Conservation (phyloP, 495 filamentous ascomycete species). For the Pseudomonodictys pantanalensis region DNA sequence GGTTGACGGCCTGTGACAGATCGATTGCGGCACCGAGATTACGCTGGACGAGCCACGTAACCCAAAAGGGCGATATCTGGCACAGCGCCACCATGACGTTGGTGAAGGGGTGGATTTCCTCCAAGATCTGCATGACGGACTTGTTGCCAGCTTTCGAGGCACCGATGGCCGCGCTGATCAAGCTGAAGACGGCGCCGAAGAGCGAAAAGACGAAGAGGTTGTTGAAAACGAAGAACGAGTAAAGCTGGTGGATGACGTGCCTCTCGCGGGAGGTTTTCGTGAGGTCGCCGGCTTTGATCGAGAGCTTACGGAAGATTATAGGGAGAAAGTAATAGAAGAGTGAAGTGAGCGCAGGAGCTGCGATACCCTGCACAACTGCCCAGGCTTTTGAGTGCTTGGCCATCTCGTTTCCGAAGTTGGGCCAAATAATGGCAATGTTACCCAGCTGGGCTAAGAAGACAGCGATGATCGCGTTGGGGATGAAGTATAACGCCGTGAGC, state of each 20-base stretch:
- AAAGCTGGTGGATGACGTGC: slow-evolving; percentile 89
- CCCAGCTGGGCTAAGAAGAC: slow-evolving; percentile 84
- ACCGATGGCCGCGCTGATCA: slow-evolving; percentile 61
- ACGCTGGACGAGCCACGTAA: slow-evolving; percentile 86
- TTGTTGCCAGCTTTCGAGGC: slow-evolving; percentile 44
- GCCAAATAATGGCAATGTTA: slow-evolving; percentile 80
- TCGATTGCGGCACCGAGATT: slow-evolving; percentile 90
- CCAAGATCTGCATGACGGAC: slow-evolving; percentile 65
- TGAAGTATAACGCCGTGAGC: slow-evolving; percentile 84
- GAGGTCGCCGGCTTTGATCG: slow-evolving; percentile 74
- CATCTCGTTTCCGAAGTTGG: slow-evolving; percentile 64
- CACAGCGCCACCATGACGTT: slow-evolving; percentile 68
- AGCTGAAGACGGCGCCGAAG: slow-evolving; percentile 75
- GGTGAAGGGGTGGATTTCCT: slow-evolving; percentile 57
- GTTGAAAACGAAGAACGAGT: slow-evolving; percentile 97
- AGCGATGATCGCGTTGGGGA: slow-evolving; percentile 92
- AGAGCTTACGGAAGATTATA: slow-evolving; percentile 81
- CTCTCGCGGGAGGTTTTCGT: slow-evolving; percentile 90
- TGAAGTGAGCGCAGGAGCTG: slow-evolving; percentile 85
- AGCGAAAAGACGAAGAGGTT: slow-evolving; percentile 91
- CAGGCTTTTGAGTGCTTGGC: slow-evolving; percentile 61
- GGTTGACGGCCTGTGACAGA: slow-evolving; percentile 74
- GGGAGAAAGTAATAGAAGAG: slow-evolving; percentile 85
- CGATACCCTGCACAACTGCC: slow-evolving; percentile 90
- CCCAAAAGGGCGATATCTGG: slow-evolving; percentile 84